Evolutionary conservation across 306 rosid species (phyloP), one percentile per base, ranked within the genome.

Genomic region (Vigna mungo): DNA sequence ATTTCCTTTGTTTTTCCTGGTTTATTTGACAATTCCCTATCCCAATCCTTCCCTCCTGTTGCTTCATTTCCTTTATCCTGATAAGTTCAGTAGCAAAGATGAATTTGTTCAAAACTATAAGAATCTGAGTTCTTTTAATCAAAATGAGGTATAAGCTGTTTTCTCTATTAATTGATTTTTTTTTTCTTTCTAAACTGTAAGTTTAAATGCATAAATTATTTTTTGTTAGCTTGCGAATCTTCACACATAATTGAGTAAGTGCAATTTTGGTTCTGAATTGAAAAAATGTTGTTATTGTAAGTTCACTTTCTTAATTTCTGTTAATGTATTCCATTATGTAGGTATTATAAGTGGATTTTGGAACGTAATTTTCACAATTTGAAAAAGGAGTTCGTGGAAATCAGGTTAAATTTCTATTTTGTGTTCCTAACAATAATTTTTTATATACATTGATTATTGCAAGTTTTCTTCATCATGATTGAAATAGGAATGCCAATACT

Each of bases 321-420:
- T 58, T 72, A 34, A 51, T 79, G 56, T 62, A 81, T 83, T 18
- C 53, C 15, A 78, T 68, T 59, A 16, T 82, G 51, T 83, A 96
- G 99, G 93, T 96, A 96, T 86, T 96, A 96, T 80, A 96, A 96
- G 84, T 96, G 99, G 99, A 96, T 96, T 83, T 92, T 93, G 92
- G 99, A 93, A 78, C 99, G 99, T 62, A 96, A 96, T 89, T 96
- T 96, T 73, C 97, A 89, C 75, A 96, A 96, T 74, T 86, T 96
- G 84, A 96, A 96, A 96, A 93, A 88, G 99, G 99, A 82, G 98
- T 96, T 84, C 99, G 99, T 65, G 99, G 99, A 79, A 96, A 96
- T 90, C 99, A 96, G 99, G 99, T 95, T 47, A 68, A 80, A 71
- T 63, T 36, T 56, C 81, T 70, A 48, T 81, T 73, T 46, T 58